A percentile compares a stretch with the other conserved stretches of the same genome.
These are phyloP conservation scores for Dendrocalamus sinicus DNA, from an alignment of 176 grass and related monocot genomes.

Conservation along the genomic window DNA sequence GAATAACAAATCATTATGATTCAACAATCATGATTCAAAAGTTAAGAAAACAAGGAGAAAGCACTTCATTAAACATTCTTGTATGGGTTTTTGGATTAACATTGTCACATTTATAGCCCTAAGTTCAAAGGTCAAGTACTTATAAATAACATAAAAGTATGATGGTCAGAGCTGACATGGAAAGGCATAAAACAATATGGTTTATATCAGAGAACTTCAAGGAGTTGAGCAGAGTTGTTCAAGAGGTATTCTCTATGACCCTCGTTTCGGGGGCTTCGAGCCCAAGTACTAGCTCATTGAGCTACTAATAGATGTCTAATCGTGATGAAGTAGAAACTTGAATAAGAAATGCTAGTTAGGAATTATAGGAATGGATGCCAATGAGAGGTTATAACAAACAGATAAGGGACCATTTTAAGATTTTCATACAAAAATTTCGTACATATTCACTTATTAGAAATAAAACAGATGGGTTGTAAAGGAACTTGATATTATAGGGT, in stretches of 20 bases:
- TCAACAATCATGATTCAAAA: too few relatives aligned
- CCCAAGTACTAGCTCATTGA: neutral
- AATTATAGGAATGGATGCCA: neutral
- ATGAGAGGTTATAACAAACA: neutral
- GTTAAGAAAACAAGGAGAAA: constrained; percentile 14
- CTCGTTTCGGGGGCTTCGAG: neutral
- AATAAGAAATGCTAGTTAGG: neutral
- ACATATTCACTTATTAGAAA: neutral
- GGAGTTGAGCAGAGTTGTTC: neutral
- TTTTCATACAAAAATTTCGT: neutral
- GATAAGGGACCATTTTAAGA: neutral
- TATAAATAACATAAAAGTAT: neutral
- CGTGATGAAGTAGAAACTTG: neutral
- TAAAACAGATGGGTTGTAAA: neutral
- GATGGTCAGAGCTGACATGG: neutral
- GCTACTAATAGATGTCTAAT: neutral
- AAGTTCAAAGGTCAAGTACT: neutral
- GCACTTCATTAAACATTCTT: neutral
- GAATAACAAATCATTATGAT: neutral
- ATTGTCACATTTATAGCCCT: neutral
- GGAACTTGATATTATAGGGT: too few relatives aligned
- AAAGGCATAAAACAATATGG: neutral
- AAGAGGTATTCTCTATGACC: neutral
- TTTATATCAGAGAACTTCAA: neutral
- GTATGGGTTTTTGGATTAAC: neutral